Base-by-base conservation (phyloP, 1,284 basidiomycete genomes). In the Melampsora occidentalis region DNA sequence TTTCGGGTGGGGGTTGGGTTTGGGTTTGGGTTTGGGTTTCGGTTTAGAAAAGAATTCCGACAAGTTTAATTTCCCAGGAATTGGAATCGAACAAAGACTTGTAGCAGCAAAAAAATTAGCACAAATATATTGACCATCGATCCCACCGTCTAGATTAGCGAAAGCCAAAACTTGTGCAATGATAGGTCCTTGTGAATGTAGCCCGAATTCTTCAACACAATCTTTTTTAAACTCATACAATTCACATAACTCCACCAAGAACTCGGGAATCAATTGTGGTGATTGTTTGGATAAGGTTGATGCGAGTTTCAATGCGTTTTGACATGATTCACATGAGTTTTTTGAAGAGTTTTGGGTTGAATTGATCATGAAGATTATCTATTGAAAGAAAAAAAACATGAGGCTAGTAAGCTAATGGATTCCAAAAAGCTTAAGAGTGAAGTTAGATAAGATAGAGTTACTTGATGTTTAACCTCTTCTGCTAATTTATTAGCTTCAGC, bases 271-370 rank as follows among this genome's bases (percentile, higher is more conserved):
- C 78, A 88, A 83, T 48, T 88, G 84, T 2, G 90, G 90, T 25
- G 87, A 87, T n/a, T 88, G 87, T 66, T 89, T 82, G 0, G 89
- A 86, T 51, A 91, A 84, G 79, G 89, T 87, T 81, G 92, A 91
- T 77, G 86, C 88, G 31, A 88, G 83, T 78, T 89, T 87, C 22
- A 92, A 85, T 2, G 86, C 84, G 6, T 88, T 86, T 77, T 87
- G 86, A 82, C 91, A 92, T 78, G 85, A 85, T 9, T 87, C 86
- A 81, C 91, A 92, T 59, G 31, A 9, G 28, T 28, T 1, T 28
- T 28, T 1, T 28, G 18, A 31, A 64, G 20, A 10, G 22, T 12
- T 18, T 9, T 9, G 2, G 20, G 10, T 33, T 39, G 62, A 64
- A 39, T 64, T 64, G 20, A 64, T 64, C 6, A 39, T 64, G 4